Evolutionary conservation across 352 stramenopile genomes (phyloP).

Genomic region (Phytophthora foliorum): DNA sequence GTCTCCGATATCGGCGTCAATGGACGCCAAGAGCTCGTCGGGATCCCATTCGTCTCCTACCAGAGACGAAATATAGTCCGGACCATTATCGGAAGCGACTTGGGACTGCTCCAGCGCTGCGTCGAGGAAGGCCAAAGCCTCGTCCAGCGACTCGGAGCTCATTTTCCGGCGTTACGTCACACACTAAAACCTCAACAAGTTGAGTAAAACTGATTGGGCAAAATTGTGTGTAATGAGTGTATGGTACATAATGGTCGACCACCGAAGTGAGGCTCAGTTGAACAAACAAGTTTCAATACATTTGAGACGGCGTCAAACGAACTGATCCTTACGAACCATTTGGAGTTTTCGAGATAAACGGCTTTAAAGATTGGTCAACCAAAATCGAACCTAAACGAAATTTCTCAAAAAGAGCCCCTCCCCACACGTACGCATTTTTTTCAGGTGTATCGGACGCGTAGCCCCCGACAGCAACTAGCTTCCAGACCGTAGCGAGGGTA

Average conservation of each 20-base stretch:
- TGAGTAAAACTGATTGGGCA: background rate
- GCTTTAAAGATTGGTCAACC: no score
- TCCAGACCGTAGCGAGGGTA: no score
- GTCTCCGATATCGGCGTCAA: slow-evolving; percentile 24
- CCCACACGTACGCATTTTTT: no score
- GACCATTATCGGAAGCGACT: background rate
- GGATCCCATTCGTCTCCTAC: slow-evolving; percentile 8
- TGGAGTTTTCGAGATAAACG: no score
- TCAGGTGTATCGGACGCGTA: no score
- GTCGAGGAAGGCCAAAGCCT: slow-evolving; percentile 19
- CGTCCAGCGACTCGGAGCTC: slow-evolving; percentile 26
- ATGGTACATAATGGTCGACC: background rate
- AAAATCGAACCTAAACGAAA: no score
- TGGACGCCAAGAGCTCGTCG: slow-evolving; percentile 18
- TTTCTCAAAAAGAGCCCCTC: no score
- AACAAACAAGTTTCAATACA: no score
- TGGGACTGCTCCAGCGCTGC: background rate
- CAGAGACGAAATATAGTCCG: background rate
- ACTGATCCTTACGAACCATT: no score
- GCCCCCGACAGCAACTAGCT: no score
- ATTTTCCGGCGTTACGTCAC: slow-evolving; percentile 8
- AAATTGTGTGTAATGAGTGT: background rate
- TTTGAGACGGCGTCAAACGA: no score
- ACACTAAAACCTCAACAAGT: background rate
- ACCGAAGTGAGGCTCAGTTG: background rate